Evolutionary conservation across 441 rosid species (phyloP), one percentile per base, ranked within the genome.

Genomic region (Hura crepitans): DNA sequence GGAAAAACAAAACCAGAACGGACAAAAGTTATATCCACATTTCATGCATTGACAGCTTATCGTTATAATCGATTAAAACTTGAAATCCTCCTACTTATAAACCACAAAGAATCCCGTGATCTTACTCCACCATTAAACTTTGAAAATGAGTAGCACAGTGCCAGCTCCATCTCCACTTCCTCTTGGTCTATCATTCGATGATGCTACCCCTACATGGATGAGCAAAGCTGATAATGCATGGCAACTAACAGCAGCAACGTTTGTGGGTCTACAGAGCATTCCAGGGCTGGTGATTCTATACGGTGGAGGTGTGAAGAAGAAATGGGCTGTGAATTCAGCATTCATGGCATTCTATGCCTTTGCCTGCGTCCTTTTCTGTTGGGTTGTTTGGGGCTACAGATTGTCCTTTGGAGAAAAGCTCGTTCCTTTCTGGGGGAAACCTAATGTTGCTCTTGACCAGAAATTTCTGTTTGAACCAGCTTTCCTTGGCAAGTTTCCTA

Each of bases 251-350:
- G 85, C 89, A 2, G 89, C 89, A 18, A 83, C 87, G 0, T 72
- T 85, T 0, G 87, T 85, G 2, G 87, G 89, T 39, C 66, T 85
- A 49, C 87, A 85, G 50, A 85, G 85, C 45, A 65, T 85, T 8
- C 87, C 89, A 3, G 87, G 89, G 3, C 81, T 83, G 5, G 56
- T 85, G 2, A 79, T 85, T 47, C 80, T 83, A 6, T 85, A 85
- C 14, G 86, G 87, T 5, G 87, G 89, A 2, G 82, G 70, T 1
- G 89, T 83, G 28, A 85, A 85, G 80, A 85, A 83, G 77, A 85
- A 83, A 75, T 85, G 89, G 89, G 86, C 87, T 0, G 85, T 85
- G 20, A 83, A 85, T 54, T 83, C 89, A 0, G 87, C 89, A 0
- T 82, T 85, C 82, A 85, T 85, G 89, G 83, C 74, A 2, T 72